phyloP scores from a whole-genome alignment of 805 yeast species.

The Sugiyamaella valdiviana region DNA sequence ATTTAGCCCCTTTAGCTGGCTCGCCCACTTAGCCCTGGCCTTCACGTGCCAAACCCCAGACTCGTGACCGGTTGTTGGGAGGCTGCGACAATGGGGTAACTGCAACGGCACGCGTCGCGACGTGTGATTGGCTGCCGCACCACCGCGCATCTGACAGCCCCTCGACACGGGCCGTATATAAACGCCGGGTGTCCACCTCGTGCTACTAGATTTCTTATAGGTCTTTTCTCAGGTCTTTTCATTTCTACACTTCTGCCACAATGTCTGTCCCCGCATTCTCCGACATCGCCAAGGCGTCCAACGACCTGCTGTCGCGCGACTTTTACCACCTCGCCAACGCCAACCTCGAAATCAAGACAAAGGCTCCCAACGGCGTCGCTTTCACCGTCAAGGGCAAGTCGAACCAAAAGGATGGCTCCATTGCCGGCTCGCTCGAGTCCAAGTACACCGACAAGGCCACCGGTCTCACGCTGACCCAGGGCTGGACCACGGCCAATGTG shows the following conservation, averaged over 20 bases:
- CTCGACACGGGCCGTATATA: too few species aligned
- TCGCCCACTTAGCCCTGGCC: too few species aligned
- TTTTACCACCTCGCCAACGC: constrained; percentile 90
- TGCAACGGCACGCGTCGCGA: too few species aligned
- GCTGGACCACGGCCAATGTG: constrained; percentile 93
- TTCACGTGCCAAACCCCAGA: background rate
- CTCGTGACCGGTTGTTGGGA: background rate
- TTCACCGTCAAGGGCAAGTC: constrained; percentile 92
- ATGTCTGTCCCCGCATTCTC: constrained; percentile 89
- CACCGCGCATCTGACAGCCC: background rate
- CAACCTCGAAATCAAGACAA: constrained; percentile 80
- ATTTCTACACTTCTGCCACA: constrained; percentile 9
- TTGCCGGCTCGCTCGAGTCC: constrained; percentile 85
- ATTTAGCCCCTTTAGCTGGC: too few species aligned
- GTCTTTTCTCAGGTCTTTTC: background rate
- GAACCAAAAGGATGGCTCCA: constrained; percentile 67
- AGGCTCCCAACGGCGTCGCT: constrained; percentile 93
- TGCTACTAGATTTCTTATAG: too few species aligned
- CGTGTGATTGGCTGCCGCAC: background rate
- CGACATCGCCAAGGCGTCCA: constrained; percentile 87
- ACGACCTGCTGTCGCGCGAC: constrained; percentile 83
- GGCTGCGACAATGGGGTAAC: too few species aligned
- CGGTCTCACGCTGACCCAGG: constrained; percentile 91
- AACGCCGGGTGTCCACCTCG: too few species aligned
- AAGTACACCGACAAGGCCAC: constrained; percentile 88